These are phyloP conservation scores for Solanum chmielewskii DNA, from an alignment of 257 asterid species.

Conservation along the genomic window DNA sequence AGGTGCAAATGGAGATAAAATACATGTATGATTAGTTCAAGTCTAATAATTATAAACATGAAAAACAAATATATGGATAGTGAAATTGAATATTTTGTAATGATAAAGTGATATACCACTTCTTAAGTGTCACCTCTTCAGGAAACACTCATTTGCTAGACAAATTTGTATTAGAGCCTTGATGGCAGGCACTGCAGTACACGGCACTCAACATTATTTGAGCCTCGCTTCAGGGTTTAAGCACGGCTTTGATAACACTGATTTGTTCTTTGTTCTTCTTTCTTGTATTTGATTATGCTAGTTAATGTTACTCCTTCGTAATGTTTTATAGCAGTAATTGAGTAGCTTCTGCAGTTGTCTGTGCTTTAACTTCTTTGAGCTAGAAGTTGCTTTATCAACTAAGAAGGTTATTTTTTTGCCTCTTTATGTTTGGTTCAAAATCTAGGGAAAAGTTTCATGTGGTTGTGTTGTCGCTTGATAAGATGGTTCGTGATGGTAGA, in stretches of 20 bases:
- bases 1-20: not conserved
- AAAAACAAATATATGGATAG: not conserved
- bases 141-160: not conserved
- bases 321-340: not conserved
- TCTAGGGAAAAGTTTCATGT: slow-evolving; percentile 51
- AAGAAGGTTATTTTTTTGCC: not conserved
- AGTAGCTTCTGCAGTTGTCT: not conserved
- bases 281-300: not conserved
- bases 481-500: slow-evolving; percentile 54
- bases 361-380: not conserved
- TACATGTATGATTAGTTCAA: not conserved
- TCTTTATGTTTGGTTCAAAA: not conserved
- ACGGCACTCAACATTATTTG: not conserved
- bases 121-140: not conserved
- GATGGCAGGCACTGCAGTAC: not conserved
- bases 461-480: slow-evolving; percentile 43
- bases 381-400: not conserved
- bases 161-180: not conserved
- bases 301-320: not conserved
- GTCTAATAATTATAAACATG: not conserved
- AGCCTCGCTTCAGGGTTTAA: not conserved
- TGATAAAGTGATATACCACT: not conserved
- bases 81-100: not conserved
- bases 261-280: not conserved
- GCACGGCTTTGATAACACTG: not conserved